Evolutionary conservation across 208 protist genomes (phyloP).

Genomic region (Polymyxa betae): DNA sequence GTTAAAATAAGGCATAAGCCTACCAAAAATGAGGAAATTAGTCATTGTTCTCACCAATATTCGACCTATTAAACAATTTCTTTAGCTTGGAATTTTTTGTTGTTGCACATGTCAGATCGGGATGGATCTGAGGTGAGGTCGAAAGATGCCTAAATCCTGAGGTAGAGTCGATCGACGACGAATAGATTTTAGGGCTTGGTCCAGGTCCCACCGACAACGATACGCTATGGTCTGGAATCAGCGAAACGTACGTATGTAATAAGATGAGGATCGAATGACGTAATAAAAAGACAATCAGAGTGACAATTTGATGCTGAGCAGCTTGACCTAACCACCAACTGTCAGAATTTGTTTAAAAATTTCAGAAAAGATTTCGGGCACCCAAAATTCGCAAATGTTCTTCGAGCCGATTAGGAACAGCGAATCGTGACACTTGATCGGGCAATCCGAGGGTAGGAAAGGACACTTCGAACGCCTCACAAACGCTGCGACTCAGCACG

Average conservation of each 20-base stretch:
- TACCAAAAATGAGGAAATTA: slow-evolving; percentile 2
- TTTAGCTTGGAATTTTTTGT: slow-evolving; percentile 20
- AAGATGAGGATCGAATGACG: not conserved
- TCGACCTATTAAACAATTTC: slow-evolving; percentile 27
- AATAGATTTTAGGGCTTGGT: not conserved
- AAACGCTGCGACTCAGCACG: not conserved
- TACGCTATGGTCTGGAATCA: not conserved
- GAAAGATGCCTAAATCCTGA: not conserved
- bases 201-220: not conserved
- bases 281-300: not conserved
- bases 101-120: not conserved
- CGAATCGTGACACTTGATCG: slow-evolving; percentile 19
- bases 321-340: not conserved
- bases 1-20: slow-evolving; percentile 22
- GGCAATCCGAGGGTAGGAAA: not conserved
- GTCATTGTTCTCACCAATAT: not conserved
- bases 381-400: slow-evolving; percentile 27
- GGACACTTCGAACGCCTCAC: not conserved
- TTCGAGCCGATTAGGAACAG: slow-evolving; percentile 18
- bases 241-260: slow-evolving; percentile 28
- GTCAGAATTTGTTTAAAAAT: not conserved
- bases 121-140: not conserved
- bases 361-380: not conserved
- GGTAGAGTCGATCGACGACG: slow-evolving; percentile 19
- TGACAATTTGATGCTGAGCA: slow-evolving; percentile 20